Percentiles rank a stretch among this genome's conserved stretches.
phyloP scores from a whole-genome alignment of 257 asterid genomes.

The Pogostemon cablin region DNA sequence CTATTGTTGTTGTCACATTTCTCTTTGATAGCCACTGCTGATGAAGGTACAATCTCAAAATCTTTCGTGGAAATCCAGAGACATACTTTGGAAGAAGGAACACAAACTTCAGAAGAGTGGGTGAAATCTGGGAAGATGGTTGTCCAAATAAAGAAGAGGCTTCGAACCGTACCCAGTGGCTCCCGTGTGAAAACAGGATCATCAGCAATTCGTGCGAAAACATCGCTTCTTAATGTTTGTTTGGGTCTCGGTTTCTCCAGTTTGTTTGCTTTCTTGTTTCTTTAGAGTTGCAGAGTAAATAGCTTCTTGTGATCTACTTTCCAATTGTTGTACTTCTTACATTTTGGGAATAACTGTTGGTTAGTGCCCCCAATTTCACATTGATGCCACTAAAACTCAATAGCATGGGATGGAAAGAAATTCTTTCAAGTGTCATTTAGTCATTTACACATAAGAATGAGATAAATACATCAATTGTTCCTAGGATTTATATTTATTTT shows the following conservation, averaged over 20 bases:
- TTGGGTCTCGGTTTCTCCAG: constrained; percentile 30
- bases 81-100: constrained; percentile 15
- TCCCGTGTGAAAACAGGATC: constrained; percentile 11
- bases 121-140: constrained; percentile 24
- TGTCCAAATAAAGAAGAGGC: constrained; percentile 36
- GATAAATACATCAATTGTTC: too few species aligned
- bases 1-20: constrained; percentile 29
- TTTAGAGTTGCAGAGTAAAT: constrained; percentile 27
- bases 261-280: constrained; percentile 31
- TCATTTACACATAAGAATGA: too few species aligned
- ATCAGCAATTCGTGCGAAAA: constrained; percentile 20
- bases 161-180: constrained; percentile 23
- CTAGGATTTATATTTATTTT: too few species aligned
- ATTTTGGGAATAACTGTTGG: too few species aligned
- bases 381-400: too few species aligned
- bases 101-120: constrained; percentile 9
- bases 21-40: constrained; percentile 22
- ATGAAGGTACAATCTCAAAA: constrained; percentile 3
- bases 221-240: constrained; percentile 17
- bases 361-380: too few species aligned
- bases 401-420: too few species aligned
- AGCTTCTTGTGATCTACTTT: background rate
- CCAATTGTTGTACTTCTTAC: too few species aligned
- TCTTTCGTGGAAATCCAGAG: constrained; percentile 1
- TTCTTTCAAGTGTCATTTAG: too few species aligned